Base-by-base conservation (phyloP, 1,284 basidiomycete species). In the Marasmius fiardii region DNA sequence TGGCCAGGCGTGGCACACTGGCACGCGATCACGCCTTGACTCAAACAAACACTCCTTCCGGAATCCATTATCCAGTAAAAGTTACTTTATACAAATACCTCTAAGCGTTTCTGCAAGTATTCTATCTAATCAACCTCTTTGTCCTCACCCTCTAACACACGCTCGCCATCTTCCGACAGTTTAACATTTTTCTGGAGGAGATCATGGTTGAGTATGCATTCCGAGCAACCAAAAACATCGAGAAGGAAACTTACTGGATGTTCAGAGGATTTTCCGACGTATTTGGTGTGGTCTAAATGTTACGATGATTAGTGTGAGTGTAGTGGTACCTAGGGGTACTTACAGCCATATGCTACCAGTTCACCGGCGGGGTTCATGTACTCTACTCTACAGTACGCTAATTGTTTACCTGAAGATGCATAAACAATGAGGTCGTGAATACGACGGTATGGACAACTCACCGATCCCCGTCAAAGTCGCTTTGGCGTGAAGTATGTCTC, bases 251-350 rank as follows among this genome's bases (percentile, higher is more conserved):
- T 66, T 59, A 90, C 88, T 59, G 77, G 70, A 64, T 90, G 83
- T 3, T 74, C 76, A 14, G 81, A 77, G 5, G 89, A 90, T 67
- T 83, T 90, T 14, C 89, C 91, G 57, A 95, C 78, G 63, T 92
- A 95, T 70, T 96, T 95, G 6, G 93, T 95, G 66, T 95, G 93
- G 61, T 85, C 90, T 92, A 58, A 6, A 47, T n/a, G 16, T n/a
- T 47, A 56, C n/a, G 60, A 43, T 66, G 53, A 56, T 58, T n/a
- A 44, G 5, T 18, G 14, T n/a, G 14, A 47, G 5, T 35, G 20
- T 12, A 37, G 23, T 20, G 33, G 41, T 47, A 28, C 55, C 26
- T n/a, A 44, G 35, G 34, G 21, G 11, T 16, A 72, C 85, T 65
- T 64, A 90, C 88, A 80, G 61, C 90, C 91, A 63, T 90, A 92